These are phyloP conservation scores for Triadica sebifera DNA, from an alignment of 345 rosid species.

Conservation along the genomic window DNA sequence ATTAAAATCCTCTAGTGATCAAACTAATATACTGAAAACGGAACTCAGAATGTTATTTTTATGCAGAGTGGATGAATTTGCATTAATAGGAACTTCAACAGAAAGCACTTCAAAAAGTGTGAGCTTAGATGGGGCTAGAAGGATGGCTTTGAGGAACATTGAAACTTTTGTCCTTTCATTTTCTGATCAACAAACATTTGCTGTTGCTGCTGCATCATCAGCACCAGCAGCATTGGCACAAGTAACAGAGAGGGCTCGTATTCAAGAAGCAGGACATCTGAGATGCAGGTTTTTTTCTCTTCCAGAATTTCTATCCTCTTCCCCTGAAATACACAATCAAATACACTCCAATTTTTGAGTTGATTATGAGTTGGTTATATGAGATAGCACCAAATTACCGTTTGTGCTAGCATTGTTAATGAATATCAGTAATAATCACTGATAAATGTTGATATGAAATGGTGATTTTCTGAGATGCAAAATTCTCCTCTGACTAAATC, in stretches of 20 bases:
- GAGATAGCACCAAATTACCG: neutral
- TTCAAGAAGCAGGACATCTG: conserved; percentile 90
- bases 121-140: conserved; percentile 74
- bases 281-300: conserved; percentile 78
- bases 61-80: conserved; percentile 75
- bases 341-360: neutral
- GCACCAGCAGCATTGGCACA: conserved; percentile 78
- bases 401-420: neutral
- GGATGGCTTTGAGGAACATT: conserved; percentile 74
- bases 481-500: neutral
- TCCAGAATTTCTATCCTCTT: neutral
- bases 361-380: no score
- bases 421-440: neutral
- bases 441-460: neutral
- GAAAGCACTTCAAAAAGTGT: conserved; percentile 66
- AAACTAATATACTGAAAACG: neutral
- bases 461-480: conserved; percentile 5
- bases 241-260: conserved; percentile 81
- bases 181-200: conserved; percentile 67
- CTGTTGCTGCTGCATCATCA: conserved; percentile 64
- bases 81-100: conserved; percentile 57
- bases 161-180: conserved; percentile 61
- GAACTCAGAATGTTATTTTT: neutral
- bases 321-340: neutral
- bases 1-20: neutral